Percentiles rank a stretch among this genome's conserved stretches.
Evolutionary conservation across 2,329 filamentous ascomycete genomes (phyloP).

Genomic region (Alternaria ventricosa): DNA sequence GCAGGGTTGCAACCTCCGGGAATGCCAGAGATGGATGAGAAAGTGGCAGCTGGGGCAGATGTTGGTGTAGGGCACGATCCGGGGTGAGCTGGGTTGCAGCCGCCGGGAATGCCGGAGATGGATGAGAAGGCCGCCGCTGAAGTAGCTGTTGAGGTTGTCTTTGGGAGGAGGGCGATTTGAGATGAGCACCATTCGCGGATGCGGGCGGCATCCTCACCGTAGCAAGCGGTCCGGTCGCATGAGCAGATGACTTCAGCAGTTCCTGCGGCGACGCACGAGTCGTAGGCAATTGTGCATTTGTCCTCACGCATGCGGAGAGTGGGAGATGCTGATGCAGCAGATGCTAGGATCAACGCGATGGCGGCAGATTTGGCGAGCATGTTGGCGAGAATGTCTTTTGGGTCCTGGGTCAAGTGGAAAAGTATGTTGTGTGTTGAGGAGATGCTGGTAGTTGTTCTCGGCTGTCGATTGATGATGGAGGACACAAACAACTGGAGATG

Average conservation of each 20-base stretch:
- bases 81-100: slow-evolving; percentile 7
- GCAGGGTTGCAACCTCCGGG: not conserved
- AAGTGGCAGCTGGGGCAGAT: not conserved
- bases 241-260: slow-evolving; percentile 16
- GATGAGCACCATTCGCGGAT: slow-evolving; percentile 16
- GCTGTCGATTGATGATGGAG: not conserved
- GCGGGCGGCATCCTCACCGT: slow-evolving; percentile 15
- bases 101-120: slow-evolving; percentile 2
- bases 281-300: slow-evolving; percentile 13
- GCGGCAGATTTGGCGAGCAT: slow-evolving; percentile 14
- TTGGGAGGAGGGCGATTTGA: slow-evolving; percentile 12
- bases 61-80: not conserved
- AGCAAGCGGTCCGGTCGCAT: slow-evolving; percentile 13
- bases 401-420: not conserved
- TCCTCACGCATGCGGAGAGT: slow-evolving; percentile 8
- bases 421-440: not conserved
- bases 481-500: not conserved
- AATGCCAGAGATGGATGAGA: not conserved
- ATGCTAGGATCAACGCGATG: slow-evolving; percentile 13
- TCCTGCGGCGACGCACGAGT: slow-evolving; percentile 14
- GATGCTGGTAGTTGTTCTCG: not conserved
- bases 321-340: slow-evolving; percentile 10
- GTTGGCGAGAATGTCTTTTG: not conserved
- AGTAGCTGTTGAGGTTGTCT: slow-evolving; percentile 2
- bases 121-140: not conserved